phyloP scores from a whole-genome alignment of 805 yeast species.

The Priceomyces fermenticarens region DNA sequence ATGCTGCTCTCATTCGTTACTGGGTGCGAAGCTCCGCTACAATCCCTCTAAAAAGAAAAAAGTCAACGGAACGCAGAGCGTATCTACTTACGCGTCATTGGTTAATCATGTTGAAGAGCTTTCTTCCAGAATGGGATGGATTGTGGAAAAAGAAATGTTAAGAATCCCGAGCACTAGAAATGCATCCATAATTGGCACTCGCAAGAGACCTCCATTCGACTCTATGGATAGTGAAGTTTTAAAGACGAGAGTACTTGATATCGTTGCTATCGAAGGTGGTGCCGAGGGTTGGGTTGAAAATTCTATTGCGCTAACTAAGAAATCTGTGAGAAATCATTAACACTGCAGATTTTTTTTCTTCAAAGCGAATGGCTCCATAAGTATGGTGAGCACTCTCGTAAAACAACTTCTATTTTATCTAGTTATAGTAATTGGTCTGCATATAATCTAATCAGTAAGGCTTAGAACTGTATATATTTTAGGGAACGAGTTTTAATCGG shows the following conservation, averaged over 20 bases:
- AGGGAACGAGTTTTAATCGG: not conserved
- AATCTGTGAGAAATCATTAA: constrained; percentile 70
- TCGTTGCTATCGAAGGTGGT: constrained; percentile 77
- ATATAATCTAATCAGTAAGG: too few species aligned
- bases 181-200: constrained; percentile 78
- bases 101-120: constrained; percentile 81
- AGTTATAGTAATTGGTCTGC: too few species aligned
- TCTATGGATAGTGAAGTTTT: constrained; percentile 28
- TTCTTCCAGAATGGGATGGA: constrained; percentile 75
- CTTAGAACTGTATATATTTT: not conserved
- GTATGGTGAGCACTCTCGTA: not conserved
- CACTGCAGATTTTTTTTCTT: not conserved
- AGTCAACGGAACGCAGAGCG: constrained; percentile 9
- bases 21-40: constrained; percentile 72
- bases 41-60: constrained; percentile 34
- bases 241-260: constrained; percentile 49
- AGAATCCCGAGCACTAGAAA: constrained; percentile 94
- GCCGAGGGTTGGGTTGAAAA: constrained; percentile 89
- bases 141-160: constrained; percentile 77
- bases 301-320: constrained; percentile 66
- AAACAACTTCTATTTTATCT: too few species aligned
- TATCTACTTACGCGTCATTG: constrained; percentile 77
- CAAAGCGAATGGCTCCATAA: not conserved
- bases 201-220: constrained; percentile 21
- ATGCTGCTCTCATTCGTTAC: constrained; percentile 86